phyloP scores from a whole-genome alignment of 768 basidiomycete genomes.

The Tubosaeta sp. region DNA sequence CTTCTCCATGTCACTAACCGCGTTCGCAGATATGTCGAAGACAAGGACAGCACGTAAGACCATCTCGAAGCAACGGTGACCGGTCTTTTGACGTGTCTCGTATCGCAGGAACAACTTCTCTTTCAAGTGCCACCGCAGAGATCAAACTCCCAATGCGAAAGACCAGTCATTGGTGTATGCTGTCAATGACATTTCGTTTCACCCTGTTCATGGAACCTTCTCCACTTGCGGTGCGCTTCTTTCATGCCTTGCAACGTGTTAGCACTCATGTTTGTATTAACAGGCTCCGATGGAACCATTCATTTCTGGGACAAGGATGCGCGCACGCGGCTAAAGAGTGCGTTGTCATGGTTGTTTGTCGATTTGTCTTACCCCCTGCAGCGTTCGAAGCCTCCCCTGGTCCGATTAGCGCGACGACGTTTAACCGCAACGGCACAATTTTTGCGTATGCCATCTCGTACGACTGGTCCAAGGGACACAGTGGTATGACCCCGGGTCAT shows the following conservation, averaged over 20 bases:
- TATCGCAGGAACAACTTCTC: conserved; percentile 69
- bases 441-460: conserved; percentile 93
- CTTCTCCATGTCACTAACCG: not conserved
- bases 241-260: conserved; percentile 21
- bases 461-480: conserved; percentile 91
- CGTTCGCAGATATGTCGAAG: conserved; percentile 70
- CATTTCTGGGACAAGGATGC: conserved; percentile 96
- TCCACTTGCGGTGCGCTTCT: conserved; percentile 61
- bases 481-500: conserved; percentile 65
- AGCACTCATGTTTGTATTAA: conserved; percentile 5
- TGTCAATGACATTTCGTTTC: conserved; percentile 85
- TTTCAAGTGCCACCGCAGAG: conserved; percentile 78
- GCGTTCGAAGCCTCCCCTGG: conserved; percentile 72
- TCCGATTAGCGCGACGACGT: conserved; percentile 75
- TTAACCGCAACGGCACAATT: conserved; percentile 84
- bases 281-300: conserved; percentile 80
- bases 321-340: conserved; percentile 87
- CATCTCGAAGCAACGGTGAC: not conserved
- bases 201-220: conserved; percentile 81
- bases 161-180: conserved; percentile 71
- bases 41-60: conserved; percentile 69
- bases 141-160: conserved; percentile 50
- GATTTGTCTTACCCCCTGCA: conserved; percentile 22
- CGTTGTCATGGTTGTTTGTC: not conserved
- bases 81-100: not conserved